A percentile compares a stretch with the other conserved stretches of the same genome.
phyloP scores from a whole-genome alignment of 2,329 filamentous ascomycete genomes.

The Pseudocercospora pini-densiflorae region DNA sequence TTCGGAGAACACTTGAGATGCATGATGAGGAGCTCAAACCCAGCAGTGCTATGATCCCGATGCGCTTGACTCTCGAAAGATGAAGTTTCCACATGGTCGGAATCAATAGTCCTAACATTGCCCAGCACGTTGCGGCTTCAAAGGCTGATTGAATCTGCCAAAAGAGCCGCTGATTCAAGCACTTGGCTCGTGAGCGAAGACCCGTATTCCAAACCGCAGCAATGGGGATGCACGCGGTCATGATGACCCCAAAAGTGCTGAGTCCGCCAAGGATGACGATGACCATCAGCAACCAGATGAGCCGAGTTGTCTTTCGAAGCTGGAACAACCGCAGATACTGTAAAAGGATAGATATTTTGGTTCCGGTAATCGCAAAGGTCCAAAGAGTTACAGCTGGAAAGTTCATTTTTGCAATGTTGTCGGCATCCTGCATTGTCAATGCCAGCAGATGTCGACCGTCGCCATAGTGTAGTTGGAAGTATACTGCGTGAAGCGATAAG shows the following conservation, averaged over 20 bases:
- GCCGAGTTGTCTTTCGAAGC: not conserved
- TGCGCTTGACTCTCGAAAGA: constrained; percentile 1
- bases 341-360: constrained; percentile 18
- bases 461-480: constrained; percentile 12
- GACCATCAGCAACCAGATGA: constrained; percentile 17
- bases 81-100: constrained; percentile 17
- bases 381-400: constrained; percentile 12
- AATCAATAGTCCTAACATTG: constrained; percentile 17
- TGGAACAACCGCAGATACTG: constrained; percentile 18
- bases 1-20: constrained; percentile 9
- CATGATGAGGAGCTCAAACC: constrained; percentile 21
- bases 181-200: constrained; percentile 9
- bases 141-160: constrained; percentile 17
- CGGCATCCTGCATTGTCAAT: constrained; percentile 7
- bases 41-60: constrained; percentile 18
- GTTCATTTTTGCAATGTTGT: constrained; percentile 14
- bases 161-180: constrained; percentile 19
- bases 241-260: constrained; percentile 14
- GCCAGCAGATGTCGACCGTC: constrained; percentile 13
- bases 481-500: not conserved
- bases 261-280: constrained; percentile 11
- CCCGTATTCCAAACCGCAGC: constrained; percentile 14
- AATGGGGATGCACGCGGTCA: constrained; percentile 15
- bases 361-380: constrained; percentile 9
- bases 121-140: constrained; percentile 15